phyloP scores from a whole-genome alignment of 371 early-diverging fungal species.

The Rhizopus delemar region DNA sequence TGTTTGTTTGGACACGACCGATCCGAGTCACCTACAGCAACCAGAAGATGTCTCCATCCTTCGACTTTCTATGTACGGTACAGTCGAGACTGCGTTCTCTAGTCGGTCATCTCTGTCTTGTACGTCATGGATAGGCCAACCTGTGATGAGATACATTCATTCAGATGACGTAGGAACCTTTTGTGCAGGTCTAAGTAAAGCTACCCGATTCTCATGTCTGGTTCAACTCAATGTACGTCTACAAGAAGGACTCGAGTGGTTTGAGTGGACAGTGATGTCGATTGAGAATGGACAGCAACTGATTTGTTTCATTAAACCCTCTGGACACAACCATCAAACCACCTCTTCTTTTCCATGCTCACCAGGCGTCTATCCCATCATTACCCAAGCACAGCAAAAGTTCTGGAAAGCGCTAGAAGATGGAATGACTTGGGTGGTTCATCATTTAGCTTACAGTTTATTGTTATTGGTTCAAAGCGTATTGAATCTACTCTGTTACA shows the following conservation, averaged over 20 bases:
- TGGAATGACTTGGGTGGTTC: slow-evolving; percentile 19
- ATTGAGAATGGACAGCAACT: slow-evolving; percentile 12
- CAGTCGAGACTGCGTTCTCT: slow-evolving; percentile 23
- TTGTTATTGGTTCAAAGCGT: slow-evolving; percentile 13
- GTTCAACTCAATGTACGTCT: background rate
- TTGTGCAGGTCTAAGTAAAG: slow-evolving; percentile 19
- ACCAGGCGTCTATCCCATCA: background rate
- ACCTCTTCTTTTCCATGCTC: background rate
- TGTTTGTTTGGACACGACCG: slow-evolving; percentile 25
- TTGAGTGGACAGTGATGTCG: slow-evolving; percentile 21
- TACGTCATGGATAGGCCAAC: slow-evolving; percentile 19
- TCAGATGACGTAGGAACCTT: slow-evolving; percentile 24
- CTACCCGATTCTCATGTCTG: slow-evolving; percentile 2
- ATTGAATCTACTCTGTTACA: slow-evolving; percentile 8
- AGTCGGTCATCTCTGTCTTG: background rate
- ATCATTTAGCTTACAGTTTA: slow-evolving; percentile 12
- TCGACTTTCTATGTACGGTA: slow-evolving; percentile 34
- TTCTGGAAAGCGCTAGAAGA: slow-evolving; percentile 26
- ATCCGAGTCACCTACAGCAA: slow-evolving; percentile 10
- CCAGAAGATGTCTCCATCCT: background rate
- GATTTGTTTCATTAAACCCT: slow-evolving; percentile 20
- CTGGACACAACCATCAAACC: background rate
- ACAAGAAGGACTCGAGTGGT: background rate
- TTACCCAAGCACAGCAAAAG: slow-evolving; percentile 15
- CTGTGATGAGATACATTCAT: slow-evolving; percentile 32